Evolutionary conservation across 805 yeast genomes (phyloP), one percentile per base, ranked within the genome.

Genomic region (Ogataea naganishii): DNA sequence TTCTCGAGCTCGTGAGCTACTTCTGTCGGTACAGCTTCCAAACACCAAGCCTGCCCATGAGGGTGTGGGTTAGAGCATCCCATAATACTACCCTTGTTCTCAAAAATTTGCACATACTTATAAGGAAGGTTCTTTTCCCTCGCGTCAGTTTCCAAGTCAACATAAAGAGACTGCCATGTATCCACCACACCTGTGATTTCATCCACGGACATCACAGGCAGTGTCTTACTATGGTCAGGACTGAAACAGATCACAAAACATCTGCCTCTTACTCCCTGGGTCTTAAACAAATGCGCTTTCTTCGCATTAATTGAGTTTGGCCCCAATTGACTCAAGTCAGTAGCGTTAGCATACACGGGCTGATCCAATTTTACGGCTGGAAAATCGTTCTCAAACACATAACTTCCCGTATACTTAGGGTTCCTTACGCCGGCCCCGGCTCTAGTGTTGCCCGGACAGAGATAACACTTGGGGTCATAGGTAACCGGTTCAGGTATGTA

Each of bases 31-130:
- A 78, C 57, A 5, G 63, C 51, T 38, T 69, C 76, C 32, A 78
- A 60, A 52, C 80, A 72, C 89, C 89, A 80, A 10, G 80, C 83
- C 56, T 80, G 89, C 17, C 88, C 84, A 46, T 80, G 89, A 6
- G 88, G 86, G 53, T 80, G 89, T 3, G 84, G 80, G 46, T 80
- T 80, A 3, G 85, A 78, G 46, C 88, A 80, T 23, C 88, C 88
- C 88, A 80, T 80, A 5, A 82, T 80, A 24, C 75, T 61, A 18
- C 88, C 88, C 52, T 80, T 80, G 50, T 80, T 80, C 49, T 80
- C 89, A 47, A 80, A 80, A 22, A 80, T 75, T 55, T 79, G 86
- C 36, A 79, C 53, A 52, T 80, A 78, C 38, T 64, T 63, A 47
- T 49, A 69, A 18, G 80, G 72, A 19, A 52, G 55, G n/a, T 53